A percentile compares a stretch with the other conserved stretches of the same genome.
phyloP scores from a whole-genome alignment of 306 rosid genomes.

The Astragalus membranaceus region DNA sequence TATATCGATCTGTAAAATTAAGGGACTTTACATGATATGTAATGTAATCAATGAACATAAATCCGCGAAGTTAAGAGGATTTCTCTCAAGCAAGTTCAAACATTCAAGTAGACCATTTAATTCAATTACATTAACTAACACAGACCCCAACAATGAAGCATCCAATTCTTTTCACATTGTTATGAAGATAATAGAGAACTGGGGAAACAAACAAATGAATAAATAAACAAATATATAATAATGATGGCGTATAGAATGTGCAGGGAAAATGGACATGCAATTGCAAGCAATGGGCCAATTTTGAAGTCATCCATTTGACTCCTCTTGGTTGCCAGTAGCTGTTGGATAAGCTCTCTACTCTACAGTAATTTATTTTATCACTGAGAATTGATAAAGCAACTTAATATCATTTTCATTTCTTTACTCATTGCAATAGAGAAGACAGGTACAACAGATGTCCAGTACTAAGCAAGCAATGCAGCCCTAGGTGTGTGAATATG shows the following conservation, averaged over 20 bases:
- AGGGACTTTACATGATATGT: not conserved
- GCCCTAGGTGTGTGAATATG: not conserved
- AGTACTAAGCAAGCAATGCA: not conserved
- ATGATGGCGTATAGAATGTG: not conserved
- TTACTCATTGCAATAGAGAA: not conserved
- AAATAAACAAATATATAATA: not conserved
- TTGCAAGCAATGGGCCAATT: not conserved
- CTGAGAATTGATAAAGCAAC: not conserved
- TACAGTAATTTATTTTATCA: not conserved
- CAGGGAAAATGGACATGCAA: conserved; percentile 12
- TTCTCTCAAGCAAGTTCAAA: not conserved
- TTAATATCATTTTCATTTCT: not conserved
- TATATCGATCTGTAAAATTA: not conserved
- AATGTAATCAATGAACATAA: not conserved
- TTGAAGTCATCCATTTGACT: not conserved
- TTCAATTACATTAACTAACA: not conserved
- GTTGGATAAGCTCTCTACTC: not conserved
- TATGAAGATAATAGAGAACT: too few relatives aligned
- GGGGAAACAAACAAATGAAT: not conserved
- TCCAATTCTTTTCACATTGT: not conserved
- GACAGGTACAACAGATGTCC: not conserved
- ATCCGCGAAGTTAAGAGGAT: not conserved
- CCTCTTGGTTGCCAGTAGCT: not conserved
- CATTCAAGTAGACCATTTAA: not conserved
- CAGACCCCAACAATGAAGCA: not conserved